Evolutionary conservation across 2,329 filamentous ascomycete species (phyloP).

Genomic region (Akanthomyces lecanii): DNA sequence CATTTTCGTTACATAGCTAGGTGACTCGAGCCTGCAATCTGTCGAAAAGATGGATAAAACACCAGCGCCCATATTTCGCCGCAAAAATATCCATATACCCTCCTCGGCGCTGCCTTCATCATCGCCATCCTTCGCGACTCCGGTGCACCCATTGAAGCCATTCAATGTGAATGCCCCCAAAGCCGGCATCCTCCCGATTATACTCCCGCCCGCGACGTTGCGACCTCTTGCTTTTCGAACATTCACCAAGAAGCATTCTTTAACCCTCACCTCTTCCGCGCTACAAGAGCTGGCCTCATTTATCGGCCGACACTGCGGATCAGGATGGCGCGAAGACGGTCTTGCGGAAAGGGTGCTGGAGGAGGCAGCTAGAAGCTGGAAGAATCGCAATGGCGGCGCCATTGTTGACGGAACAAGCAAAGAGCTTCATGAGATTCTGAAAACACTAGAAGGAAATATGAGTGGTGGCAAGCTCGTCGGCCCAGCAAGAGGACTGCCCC

Average conservation of each 20-base stretch:
- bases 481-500: conserved; percentile 45
- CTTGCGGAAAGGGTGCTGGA: conserved; percentile 89
- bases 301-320: conserved; percentile 89
- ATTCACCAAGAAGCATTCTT: conserved; percentile 95
- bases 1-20: not conserved
- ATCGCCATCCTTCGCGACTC: conserved; percentile 85
- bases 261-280: conserved; percentile 85
- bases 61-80: conserved; percentile 36
- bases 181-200: conserved; percentile 75
- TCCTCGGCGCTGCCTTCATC: conserved; percentile 73
- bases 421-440: conserved; percentile 76
- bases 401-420: conserved; percentile 81
- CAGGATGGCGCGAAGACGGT: conserved; percentile 93
- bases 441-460: conserved; percentile 82
- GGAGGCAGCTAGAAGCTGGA: conserved; percentile 88
- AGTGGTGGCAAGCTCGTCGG: conserved; percentile 68
- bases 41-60: conserved; percentile 35
- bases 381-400: conserved; percentile 79
- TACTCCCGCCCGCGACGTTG: conserved; percentile 81
- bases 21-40: not conserved
- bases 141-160: conserved; percentile 70
- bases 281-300: conserved; percentile 82
- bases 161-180: conserved; percentile 51
- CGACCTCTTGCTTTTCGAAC: conserved; percentile 89
- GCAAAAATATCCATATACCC: conserved; percentile 29